Percentiles rank a stretch among this genome's conserved stretches.
These are phyloP conservation scores for Vitis rupestris DNA, from an alignment of 164 flowering plant genomes.

Conservation along the genomic window DNA sequence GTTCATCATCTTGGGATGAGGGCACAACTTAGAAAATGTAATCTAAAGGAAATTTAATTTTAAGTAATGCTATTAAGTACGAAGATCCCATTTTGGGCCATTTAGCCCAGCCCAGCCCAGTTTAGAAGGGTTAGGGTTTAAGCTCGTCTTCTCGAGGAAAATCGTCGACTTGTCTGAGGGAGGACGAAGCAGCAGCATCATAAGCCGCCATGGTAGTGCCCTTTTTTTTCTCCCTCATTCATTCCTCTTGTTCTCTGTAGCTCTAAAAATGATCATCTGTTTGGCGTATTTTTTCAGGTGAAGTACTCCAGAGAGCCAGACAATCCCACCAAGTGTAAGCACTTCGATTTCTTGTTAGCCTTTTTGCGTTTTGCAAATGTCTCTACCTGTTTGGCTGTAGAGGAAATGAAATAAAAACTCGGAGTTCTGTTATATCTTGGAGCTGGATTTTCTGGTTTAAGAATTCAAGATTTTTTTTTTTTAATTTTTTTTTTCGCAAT, in stretches of 20 bases:
- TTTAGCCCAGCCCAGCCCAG: too few relatives aligned
- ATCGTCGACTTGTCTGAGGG: background rate
- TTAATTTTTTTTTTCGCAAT: background rate
- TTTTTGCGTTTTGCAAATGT: background rate
- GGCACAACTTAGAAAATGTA: too few relatives aligned
- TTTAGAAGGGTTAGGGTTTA: background rate
- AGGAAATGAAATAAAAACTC: too few relatives aligned
- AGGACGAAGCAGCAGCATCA: background rate
- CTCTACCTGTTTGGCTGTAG: too few relatives aligned
- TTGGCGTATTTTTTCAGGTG: conserved; percentile 38
- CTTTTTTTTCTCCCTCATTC: background rate
- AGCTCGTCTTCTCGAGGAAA: background rate
- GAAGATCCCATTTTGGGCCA: too few relatives aligned
- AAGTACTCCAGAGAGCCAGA: conserved; percentile 81
- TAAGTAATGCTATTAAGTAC: too few relatives aligned
- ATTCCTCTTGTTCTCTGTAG: background rate
- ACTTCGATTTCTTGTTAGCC: background rate
- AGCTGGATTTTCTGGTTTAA: background rate
- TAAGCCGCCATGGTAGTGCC: conserved; percentile 28
- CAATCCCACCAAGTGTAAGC: conserved; percentile 65
- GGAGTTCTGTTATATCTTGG: background rate
- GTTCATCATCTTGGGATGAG: too few relatives aligned
- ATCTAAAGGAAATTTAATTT: too few relatives aligned
- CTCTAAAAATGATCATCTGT: background rate
- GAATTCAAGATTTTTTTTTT: background rate